Evolutionary conservation across 352 stramenopile genomes (phyloP).

Genomic region (Thraustotheca clavata): DNA sequence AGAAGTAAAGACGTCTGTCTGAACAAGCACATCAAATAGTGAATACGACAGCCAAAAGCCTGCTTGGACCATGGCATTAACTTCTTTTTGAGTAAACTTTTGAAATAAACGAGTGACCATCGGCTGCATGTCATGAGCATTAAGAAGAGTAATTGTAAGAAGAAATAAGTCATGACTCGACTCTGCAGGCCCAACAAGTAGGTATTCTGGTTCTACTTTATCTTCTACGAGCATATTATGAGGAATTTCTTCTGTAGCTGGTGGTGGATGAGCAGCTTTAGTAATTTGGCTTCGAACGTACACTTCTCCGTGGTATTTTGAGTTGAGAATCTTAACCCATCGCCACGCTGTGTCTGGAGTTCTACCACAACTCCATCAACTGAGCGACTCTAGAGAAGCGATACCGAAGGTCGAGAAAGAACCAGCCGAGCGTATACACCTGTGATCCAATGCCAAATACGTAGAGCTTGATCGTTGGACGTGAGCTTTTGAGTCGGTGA

Average conservation of each 20-base stretch:
- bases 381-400: neutral
- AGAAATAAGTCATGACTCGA: slow-evolving; percentile 44
- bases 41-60: slow-evolving; percentile 81
- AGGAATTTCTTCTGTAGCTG: neutral
- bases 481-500: slow-evolving; percentile 53
- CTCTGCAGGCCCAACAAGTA: slow-evolving; percentile 36
- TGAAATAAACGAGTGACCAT: slow-evolving; percentile 23
- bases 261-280: neutral
- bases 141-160: slow-evolving; percentile 45
- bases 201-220: slow-evolving; percentile 34
- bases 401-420: slow-evolving; percentile 71
- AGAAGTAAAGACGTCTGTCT: slow-evolving; percentile 69
- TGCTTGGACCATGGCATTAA: neutral
- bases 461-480: slow-evolving; percentile 56
- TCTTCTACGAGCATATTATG: slow-evolving; percentile 7
- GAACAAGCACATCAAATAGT: slow-evolving; percentile 73
- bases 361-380: slow-evolving; percentile 22
- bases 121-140: slow-evolving; percentile 30
- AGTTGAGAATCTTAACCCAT: slow-evolving; percentile 68
- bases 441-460: slow-evolving; percentile 50
- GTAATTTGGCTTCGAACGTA: slow-evolving; percentile 32
- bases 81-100: slow-evolving; percentile 8
- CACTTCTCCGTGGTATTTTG: slow-evolving; percentile 58
- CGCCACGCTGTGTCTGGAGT: slow-evolving; percentile 56
- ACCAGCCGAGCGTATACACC: slow-evolving; percentile 57